Conservation (phyloP, 306 rosid species). For the Betula pendula region DNA sequence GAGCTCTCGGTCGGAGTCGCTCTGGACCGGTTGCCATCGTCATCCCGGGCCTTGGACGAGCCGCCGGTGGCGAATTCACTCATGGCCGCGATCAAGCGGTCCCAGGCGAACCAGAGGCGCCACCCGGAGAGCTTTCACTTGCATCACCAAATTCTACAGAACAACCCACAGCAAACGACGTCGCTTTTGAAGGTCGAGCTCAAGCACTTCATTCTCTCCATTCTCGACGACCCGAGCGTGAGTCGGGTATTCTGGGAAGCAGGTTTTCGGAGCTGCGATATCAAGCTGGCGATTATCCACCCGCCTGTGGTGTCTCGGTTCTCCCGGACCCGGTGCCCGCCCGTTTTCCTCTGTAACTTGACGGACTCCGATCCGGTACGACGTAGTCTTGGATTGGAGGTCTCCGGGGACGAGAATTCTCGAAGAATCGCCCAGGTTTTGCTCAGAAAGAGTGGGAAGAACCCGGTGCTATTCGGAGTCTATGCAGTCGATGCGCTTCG, state of each 20-base stretch:
- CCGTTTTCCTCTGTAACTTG: constrained; percentile 65
- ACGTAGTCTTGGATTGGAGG: constrained; percentile 27
- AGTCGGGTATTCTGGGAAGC: constrained; percentile 87
- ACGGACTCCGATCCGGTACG: constrained; percentile 47
- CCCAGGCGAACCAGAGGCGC: constrained; percentile 92
- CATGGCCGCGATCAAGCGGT: constrained; percentile 93
- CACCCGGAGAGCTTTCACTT: constrained; percentile 85
- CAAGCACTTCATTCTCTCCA: constrained; percentile 78
- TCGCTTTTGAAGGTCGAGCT: constrained; percentile 79
- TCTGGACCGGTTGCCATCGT: constrained; percentile 76
- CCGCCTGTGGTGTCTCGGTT: constrained; percentile 54
- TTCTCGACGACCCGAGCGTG: constrained; percentile 95
- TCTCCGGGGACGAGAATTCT: constrained; percentile 48
- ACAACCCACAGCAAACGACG: constrained; percentile 54
- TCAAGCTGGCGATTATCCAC: constrained; percentile 71
- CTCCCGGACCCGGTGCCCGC: constrained; percentile 47
- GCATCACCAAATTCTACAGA: constrained; percentile 53
- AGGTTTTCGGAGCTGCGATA: constrained; percentile 75
- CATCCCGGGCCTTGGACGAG: constrained; percentile 49
- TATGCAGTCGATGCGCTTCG: constrained; percentile 56
- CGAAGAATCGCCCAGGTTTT: constrained; percentile 63
- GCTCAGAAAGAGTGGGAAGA: constrained; percentile 44
- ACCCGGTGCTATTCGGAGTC: constrained; percentile 69
- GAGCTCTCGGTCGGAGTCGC: constrained; percentile 92
- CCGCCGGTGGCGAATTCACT: constrained; percentile 91